Base-by-base conservation (phyloP, 2,329 filamentous ascomycete species). In the Penicillium fuscoglaucum region DNA sequence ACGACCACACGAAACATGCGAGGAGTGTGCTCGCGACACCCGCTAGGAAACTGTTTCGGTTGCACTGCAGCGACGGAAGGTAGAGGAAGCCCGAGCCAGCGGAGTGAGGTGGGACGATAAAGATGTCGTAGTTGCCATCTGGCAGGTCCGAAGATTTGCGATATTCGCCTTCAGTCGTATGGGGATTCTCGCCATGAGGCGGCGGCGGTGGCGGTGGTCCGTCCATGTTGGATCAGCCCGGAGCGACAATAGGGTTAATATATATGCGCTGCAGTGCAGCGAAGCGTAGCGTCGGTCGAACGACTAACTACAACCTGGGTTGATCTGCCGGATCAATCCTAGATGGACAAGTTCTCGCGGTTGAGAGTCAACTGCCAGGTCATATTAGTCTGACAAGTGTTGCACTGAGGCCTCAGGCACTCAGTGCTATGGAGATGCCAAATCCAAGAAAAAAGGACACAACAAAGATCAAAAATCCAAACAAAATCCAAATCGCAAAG, bases 41-140 rank as follows among this genome's bases (percentile, higher is more conserved):
- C 4, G 93, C 92, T 24, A 92, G 83, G 74, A 97, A 98, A 77
- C 91, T 96, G 76, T 96, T 96, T 69, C 89, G 83, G 70, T 95
- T 90, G 21, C 91, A 89, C 70, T 89, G 85, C 61, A 98, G 76
- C 0, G 93, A 96, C 0, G 93, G 93, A n/a, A 98, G 84, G 74
- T 98, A 97, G 29, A 98, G 81, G 76, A 97, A 97, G 35, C 93
- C 93, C 0, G 87, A 86, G 53, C 93, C 93, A 7, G 93, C 84
- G 12, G 92, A 93, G 75, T 96, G 92, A 47, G 93, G 91, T 8
- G 93, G 93, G 70, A 98, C 93, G 73, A 97, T 89, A 79, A 97
- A 97, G 72, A 98, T 96, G 79, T 98, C 93, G 77, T 96, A 98
- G 73, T 95, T 96, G 55, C 93, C 93, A 1, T 90, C 83, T 3